Percentiles rank a stretch among this genome's conserved stretches.
phyloP scores from a whole-genome alignment of 2,329 filamentous ascomycete genomes.

The Ophiostoma quercus region DNA sequence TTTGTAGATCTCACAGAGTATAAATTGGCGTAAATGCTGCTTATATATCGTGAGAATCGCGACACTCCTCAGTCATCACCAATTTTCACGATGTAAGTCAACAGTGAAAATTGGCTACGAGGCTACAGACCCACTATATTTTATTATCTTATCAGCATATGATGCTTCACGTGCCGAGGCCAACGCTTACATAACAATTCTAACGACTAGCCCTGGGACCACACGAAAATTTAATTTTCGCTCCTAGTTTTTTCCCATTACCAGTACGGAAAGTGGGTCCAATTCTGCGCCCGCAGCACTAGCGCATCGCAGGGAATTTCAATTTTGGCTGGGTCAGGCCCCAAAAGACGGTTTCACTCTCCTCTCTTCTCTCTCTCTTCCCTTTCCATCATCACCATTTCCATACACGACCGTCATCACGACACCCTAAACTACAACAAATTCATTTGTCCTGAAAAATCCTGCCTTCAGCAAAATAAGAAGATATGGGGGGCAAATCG shows the following conservation, averaged over 20 bases:
- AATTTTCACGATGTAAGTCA: constrained; percentile 12
- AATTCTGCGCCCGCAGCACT: background rate
- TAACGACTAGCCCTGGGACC: constrained; percentile 1
- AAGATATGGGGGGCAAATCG: constrained; percentile 98
- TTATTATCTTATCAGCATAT: constrained; percentile 1
- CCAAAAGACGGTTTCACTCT: constrained; percentile 12
- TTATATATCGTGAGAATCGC: constrained; percentile 4
- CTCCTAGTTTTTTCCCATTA: constrained; percentile 14
- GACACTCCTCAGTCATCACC: background rate
- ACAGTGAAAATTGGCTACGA: constrained; percentile 13
- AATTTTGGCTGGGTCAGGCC: background rate
- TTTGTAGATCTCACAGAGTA: background rate
- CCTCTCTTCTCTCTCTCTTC: background rate
- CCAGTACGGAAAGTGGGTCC: background rate
- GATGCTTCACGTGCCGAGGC: background rate
- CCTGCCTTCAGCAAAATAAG: constrained; percentile 85
- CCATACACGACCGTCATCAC: constrained; percentile 17
- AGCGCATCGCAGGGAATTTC: constrained; percentile 14
- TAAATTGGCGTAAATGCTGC: background rate
- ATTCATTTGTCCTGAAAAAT: constrained; percentile 81
- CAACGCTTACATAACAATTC: background rate
- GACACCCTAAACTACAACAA: constrained; percentile 21
- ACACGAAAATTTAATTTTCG: constrained; percentile 19
- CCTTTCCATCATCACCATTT: constrained; percentile 19
- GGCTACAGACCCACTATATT: background rate